Evolutionary conservation across 176 grass and related monocot genomes (phyloP).

Genomic region (bread wheat (Triticum aestivum)): DNA sequence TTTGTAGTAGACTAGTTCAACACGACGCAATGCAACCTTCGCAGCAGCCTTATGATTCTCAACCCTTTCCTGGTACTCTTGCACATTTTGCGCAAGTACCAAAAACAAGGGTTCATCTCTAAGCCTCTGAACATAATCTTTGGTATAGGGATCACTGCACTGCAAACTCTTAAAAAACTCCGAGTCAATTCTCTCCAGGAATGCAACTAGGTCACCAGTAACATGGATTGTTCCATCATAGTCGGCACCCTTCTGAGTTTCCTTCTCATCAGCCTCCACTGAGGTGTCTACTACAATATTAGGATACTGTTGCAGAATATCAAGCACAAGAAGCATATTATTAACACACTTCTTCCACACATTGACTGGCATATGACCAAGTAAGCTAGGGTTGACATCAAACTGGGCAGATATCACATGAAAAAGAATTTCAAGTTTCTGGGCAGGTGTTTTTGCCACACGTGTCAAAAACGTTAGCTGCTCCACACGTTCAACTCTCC

Average conservation of each 20-base stretch:
- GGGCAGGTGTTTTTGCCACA: constrained; percentile 92
- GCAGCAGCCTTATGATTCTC: constrained; percentile 76
- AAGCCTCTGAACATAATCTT: constrained; percentile 93
- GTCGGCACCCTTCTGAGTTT: constrained; percentile 79
- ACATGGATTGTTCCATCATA: constrained; percentile 69
- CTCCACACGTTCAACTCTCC: constrained; percentile 92
- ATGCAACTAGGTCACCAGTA: constrained; percentile 81
- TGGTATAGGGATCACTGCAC: constrained; percentile 80
- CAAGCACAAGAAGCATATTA: constrained; percentile 88
- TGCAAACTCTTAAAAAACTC: constrained; percentile 94
- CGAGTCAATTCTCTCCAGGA: constrained; percentile 84
- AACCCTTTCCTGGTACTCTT: constrained; percentile 77
- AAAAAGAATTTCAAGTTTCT: constrained; percentile 92
- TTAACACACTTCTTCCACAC: constrained; percentile 93
- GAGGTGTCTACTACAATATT: constrained; percentile 88
- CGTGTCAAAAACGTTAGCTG: constrained; percentile 87
- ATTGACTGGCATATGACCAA: constrained; percentile 91
- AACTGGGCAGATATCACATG: constrained; percentile 93
- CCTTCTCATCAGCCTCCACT: constrained; percentile 68
- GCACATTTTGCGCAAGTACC: constrained; percentile 91
- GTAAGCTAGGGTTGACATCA: constrained; percentile 94
- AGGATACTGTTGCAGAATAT: constrained; percentile 88
- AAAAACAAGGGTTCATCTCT: constrained; percentile 88
- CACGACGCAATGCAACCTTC: constrained; percentile 74
- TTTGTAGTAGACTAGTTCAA: constrained; percentile 93